Percentiles rank a stretch among this genome's conserved stretches.
phyloP scores from a whole-genome alignment of 768 basidiomycete genomes.

The Mycena venus region DNA sequence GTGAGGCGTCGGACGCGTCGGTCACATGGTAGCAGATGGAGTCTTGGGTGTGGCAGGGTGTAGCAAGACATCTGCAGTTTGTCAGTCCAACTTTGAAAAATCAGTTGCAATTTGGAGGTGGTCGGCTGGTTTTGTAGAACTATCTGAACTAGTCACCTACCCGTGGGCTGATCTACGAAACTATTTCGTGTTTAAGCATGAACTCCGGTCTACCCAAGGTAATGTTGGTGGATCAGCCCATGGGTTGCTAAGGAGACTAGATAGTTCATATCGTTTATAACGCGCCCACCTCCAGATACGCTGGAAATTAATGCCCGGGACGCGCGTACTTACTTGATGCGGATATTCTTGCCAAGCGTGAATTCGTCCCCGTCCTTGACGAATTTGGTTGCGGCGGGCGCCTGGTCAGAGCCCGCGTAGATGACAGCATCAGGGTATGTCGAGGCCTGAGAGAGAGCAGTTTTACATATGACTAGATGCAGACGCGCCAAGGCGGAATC shows the following conservation, averaged over 20 bases:
- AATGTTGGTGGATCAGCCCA: too few relatives aligned
- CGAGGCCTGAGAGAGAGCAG: slow-evolving; percentile 50
- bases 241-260: too few relatives aligned
- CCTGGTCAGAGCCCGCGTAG: slow-evolving; percentile 86
- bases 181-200: too few relatives aligned
- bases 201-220: too few relatives aligned
- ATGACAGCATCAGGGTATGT: slow-evolving; percentile 65
- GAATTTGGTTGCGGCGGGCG: slow-evolving; percentile 75
- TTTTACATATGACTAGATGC: background rate
- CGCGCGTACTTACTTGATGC: slow-evolving; percentile 62
- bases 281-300: too few relatives aligned
- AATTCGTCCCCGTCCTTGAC: slow-evolving; percentile 90
- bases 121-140: too few relatives aligned
- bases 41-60: slow-evolving; percentile 96
- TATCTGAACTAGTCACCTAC: too few relatives aligned
- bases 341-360: slow-evolving; percentile 73
- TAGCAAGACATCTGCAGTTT: slow-evolving; percentile 77
- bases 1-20: slow-evolving; percentile 56
- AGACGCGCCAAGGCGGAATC: background rate
- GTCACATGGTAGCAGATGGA: slow-evolving; percentile 93
- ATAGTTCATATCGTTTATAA: too few relatives aligned
- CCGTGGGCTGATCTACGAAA: too few relatives aligned
- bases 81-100: background rate
- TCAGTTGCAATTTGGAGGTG: background rate
- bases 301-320: background rate